phyloP scores from a whole-genome alignment of 371 early-diverging fungal genomes.

The Actinomortierella wolfii region DNA sequence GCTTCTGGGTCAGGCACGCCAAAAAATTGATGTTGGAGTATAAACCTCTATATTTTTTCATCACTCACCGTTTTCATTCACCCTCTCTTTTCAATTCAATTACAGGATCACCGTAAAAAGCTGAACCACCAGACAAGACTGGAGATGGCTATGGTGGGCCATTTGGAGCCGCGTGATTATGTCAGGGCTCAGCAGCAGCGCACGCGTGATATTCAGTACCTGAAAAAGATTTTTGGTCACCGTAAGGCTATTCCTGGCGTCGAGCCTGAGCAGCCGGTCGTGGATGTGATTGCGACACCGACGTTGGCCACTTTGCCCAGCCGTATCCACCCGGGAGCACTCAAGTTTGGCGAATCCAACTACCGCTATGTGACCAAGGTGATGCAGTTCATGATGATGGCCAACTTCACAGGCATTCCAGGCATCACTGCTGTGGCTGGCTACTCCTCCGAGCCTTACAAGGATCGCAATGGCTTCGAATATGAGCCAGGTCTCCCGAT shows the following conservation, averaged over 20 bases:
- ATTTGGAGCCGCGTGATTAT: slow-evolving; percentile 49
- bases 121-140: slow-evolving; percentile 34
- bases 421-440: slow-evolving; percentile 71
- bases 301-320: slow-evolving; percentile 66
- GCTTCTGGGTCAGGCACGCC: slow-evolving; percentile 7
- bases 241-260: slow-evolving; percentile 16
- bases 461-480: slow-evolving; percentile 7
- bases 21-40: background rate
- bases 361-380: slow-evolving; percentile 50
- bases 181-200: slow-evolving; percentile 62
- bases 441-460: slow-evolving; percentile 38
- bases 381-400: slow-evolving; percentile 65
- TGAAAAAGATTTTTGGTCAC: slow-evolving; percentile 56
- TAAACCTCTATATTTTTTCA: background rate
- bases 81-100: background rate
- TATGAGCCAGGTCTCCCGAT: slow-evolving; percentile 60
- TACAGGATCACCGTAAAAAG: slow-evolving; percentile 26
- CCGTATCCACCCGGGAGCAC: slow-evolving; percentile 52
- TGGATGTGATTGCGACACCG: slow-evolving; percentile 64
- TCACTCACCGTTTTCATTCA: background rate
- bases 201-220: slow-evolving; percentile 58
- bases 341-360: slow-evolving; percentile 59
- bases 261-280: slow-evolving; percentile 7
- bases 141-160: slow-evolving; percentile 24
- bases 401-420: slow-evolving; percentile 75